Base-by-base conservation (phyloP, 148 eudicot genomes). In the Polygonum maritimum region DNA sequence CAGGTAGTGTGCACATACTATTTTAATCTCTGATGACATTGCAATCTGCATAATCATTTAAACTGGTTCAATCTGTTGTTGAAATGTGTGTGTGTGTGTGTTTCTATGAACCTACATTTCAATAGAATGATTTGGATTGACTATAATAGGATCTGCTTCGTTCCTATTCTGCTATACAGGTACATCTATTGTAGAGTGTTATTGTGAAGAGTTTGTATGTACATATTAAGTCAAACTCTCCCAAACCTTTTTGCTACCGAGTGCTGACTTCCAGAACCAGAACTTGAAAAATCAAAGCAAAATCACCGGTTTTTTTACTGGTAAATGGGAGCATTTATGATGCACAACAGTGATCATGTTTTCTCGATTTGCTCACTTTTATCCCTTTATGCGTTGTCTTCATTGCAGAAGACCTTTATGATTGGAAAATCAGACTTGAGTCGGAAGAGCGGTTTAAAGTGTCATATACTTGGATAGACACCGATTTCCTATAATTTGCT, bases 391-490 rank as follows among this genome's bases (percentile, higher is more conserved):
- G 80, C 78, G 8, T 74, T 90, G 76, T 85, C 99, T 85, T 82
- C 88, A 69, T 31, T 81, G 41, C 99, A 92, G 76, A 89, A 87
- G 79, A 83, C 90, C 48, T 81, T 89, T 26, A 78, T 92, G 44
- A 85, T 86, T 73, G 99, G 92, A 78, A 89, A 88, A 75, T 86
- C 94, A 33, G 86, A 92, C 80, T 91, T 89, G 76, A 91, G 82
- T 97, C 99, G 69, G 88, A 58, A 18, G 96, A 92, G 36, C 80
- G 91, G 79, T 88, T 85, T 81, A 78, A 78, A 76, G 83, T 79
- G 78, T 70, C n/a, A 11, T 58, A 75, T n/a, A 19, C 48, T 22
- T 16, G 31, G 26, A 1, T 16, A 75, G 31, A 26, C 31, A 26
- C 31, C 31, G 31, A 26, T 26, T 26, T 44, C 26, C 39, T 71